These are phyloP conservation scores for Cochlearia excelsa DNA, from an alignment of 345 rosid genomes.

Conservation along the genomic window DNA sequence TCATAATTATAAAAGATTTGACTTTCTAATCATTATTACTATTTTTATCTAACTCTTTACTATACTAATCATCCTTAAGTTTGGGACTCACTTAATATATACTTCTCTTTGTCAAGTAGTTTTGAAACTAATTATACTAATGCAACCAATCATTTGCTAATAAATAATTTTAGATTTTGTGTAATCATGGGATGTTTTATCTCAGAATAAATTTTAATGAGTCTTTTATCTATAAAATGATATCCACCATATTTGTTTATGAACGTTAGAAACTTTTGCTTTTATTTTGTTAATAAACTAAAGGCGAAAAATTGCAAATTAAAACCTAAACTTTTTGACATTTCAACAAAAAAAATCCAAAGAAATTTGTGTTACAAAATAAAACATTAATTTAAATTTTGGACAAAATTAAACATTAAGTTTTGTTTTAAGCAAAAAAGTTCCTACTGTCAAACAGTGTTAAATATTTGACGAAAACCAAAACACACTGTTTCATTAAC, in stretches of 20 bases:
- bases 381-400: too few species aligned
- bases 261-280: background rate
- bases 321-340: too few species aligned
- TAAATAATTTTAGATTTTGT: conserved; percentile 12
- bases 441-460: too few species aligned
- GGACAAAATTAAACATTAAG: too few species aligned
- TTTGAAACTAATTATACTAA: background rate
- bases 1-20: conserved; percentile 14
- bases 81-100: conserved; percentile 16
- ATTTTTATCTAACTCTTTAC: background rate
- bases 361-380: too few species aligned
- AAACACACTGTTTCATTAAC: too few species aligned
- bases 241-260: too few species aligned
- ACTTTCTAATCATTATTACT: conserved; percentile 25
- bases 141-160: conserved; percentile 32
- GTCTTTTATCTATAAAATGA: background rate
- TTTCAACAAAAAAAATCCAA: too few species aligned
- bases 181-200: conserved; percentile 9
- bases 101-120: conserved; percentile 11
- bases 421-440: too few species aligned
- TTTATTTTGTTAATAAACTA: too few species aligned
- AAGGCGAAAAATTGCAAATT: too few species aligned
- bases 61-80: conserved; percentile 23
- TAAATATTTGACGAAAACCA: too few species aligned
- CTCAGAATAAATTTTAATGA: background rate